phyloP scores from a whole-genome alignment of 441 rosid genomes.

The Sinapis alba region DNA sequence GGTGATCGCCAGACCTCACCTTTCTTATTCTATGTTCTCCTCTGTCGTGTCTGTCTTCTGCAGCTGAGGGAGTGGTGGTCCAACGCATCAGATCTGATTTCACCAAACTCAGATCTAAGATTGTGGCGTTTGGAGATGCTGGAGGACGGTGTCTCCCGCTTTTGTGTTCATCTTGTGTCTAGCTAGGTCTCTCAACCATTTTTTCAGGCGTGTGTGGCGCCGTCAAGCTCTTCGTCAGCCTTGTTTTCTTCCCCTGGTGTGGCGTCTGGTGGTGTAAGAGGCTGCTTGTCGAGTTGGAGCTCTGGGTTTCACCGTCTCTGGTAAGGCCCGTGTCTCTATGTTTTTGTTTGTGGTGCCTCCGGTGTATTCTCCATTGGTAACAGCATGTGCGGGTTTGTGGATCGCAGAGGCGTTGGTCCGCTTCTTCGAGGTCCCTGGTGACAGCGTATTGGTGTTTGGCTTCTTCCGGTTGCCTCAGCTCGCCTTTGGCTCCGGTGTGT shows the following conservation, averaged over 20 bases:
- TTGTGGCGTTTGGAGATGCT: not conserved
- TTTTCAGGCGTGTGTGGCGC: not conserved
- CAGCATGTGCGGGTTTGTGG: too few species aligned
- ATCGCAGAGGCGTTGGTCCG: too few species aligned
- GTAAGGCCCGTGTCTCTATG: too few species aligned
- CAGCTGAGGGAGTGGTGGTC: not conserved
- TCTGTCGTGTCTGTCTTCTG: not conserved
- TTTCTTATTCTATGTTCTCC: not conserved
- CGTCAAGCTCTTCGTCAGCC: not conserved
- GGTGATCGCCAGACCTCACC: too few species aligned
- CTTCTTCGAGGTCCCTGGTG: too few species aligned
- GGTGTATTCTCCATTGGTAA: too few species aligned
- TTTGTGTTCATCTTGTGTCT: not conserved
- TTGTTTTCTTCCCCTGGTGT: not conserved
- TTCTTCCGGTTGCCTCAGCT: too few species aligned
- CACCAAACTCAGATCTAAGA: not conserved
- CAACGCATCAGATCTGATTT: not conserved
- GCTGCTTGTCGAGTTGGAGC: not conserved
- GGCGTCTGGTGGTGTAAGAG: not conserved
- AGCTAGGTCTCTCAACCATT: not conserved
- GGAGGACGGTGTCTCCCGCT: not conserved
- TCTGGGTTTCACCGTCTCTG: not conserved
- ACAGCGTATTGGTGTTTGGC: too few species aligned
- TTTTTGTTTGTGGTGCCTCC: too few species aligned
- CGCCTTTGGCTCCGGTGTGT: too few species aligned